Evolutionary conservation across 768 basidiomycete genomes (phyloP), one percentile per base, ranked within the genome.

Genomic region (Lactarius tabidus): DNA sequence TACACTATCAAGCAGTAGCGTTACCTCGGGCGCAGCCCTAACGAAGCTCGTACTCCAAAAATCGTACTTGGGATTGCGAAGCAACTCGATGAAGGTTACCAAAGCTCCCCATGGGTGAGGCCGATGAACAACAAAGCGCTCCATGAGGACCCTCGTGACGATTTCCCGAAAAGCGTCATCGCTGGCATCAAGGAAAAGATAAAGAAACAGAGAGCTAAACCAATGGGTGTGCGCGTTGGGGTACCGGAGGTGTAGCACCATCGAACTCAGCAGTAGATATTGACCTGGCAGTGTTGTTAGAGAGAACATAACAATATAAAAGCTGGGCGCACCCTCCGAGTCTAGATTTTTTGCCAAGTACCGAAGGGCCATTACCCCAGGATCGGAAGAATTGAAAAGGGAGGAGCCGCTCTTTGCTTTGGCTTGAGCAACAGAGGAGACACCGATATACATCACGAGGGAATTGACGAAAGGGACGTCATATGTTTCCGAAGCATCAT

Each of bases 181-280:
- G 72, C 86, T 85, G 67, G 90, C 83, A 72, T 94, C 90, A 57
- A 80, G 72, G 79, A 98, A 98, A 52, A 96, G 84, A 74, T 94
- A 85, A 59, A 98, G 84, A 60, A 98, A 79, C 69, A 98, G 82
- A 53, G 88, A 90, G 74, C 90, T 92, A 82, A 96, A 98, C 94
- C 95, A 99, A 76, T 93, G 90, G 57, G 96, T 99, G 81, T 99
- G 97, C 12, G 95, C 92, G 72, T 95, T 97, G 36, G 97, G 96
- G 82, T 96, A 98, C 72, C 97, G 92, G 68, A 99, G 80, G 74
- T 98, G 96, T 71, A 95, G 84, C 52, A 93, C 90, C 75, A 96
- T 88, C n/a, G 95, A 87, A 70, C 88, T 93, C 70, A 98, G 79
- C 69, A 98, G 82, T 76, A 94, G 90, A 78, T 98, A 93, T 86